Conservation (phyloP, 2,329 filamentous ascomycete species). For the Clonostachys rosea region DNA sequence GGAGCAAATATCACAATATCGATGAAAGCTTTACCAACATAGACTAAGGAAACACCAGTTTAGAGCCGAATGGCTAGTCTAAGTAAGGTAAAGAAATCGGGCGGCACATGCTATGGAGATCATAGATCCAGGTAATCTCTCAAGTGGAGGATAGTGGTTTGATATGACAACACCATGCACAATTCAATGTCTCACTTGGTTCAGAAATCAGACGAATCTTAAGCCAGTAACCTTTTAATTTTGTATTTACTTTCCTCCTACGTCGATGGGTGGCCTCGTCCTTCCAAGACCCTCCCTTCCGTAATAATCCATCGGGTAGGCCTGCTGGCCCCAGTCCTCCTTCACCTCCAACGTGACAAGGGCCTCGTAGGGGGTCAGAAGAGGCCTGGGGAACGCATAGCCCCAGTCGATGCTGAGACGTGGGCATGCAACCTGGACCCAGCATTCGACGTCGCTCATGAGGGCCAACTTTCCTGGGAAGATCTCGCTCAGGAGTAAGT, state of each 20-base stretch:
- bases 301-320: constrained; percentile 99
- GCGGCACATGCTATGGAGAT: too few species aligned
- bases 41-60: too few species aligned
- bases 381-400: constrained; percentile 84
- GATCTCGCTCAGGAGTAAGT: constrained; percentile 87
- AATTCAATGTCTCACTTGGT: too few species aligned
- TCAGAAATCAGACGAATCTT: too few species aligned
- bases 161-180: too few species aligned
- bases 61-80: too few species aligned
- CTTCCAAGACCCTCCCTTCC: constrained; percentile 85
- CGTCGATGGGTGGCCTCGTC: constrained; percentile 47
- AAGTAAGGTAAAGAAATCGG: too few species aligned
- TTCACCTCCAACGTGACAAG: constrained; percentile 79
- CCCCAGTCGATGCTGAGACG: constrained; percentile 97
- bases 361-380: constrained; percentile 93
- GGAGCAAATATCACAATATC: too few species aligned
- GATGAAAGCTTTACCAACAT: too few species aligned
- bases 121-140: too few species aligned
- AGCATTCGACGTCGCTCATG: constrained; percentile 93
- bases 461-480: constrained; percentile 92
- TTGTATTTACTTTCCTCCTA: constrained; percentile 8
- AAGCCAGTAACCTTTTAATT: constrained; percentile 1
- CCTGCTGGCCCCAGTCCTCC: constrained; percentile 68
- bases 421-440: constrained; percentile 98
- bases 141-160: too few species aligned